Evolutionary conservation across 768 basidiomycete genomes (phyloP).

Genomic region (Pleurotus eryngii): DNA sequence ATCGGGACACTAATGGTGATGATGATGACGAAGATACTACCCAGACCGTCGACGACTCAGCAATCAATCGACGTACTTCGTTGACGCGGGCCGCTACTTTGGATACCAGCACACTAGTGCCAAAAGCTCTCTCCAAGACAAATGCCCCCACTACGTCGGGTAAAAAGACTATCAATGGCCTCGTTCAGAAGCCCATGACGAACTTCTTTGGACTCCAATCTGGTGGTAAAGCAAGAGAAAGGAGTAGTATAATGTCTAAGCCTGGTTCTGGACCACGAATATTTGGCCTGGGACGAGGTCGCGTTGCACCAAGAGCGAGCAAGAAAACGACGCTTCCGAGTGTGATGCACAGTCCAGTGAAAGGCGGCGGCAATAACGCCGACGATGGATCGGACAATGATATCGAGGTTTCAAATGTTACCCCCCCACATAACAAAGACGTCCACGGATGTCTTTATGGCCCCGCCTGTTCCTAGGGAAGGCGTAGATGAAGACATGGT

Average conservation of each 20-base stretch:
- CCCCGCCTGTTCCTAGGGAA: constrained; percentile 6
- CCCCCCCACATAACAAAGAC: constrained; percentile 4
- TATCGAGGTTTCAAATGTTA: constrained; percentile 8
- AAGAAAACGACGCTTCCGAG: constrained; percentile 43
- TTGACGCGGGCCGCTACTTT: neutral
- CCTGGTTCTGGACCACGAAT: constrained; percentile 12
- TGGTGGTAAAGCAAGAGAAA: neutral
- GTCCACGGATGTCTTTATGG: constrained; percentile 14
- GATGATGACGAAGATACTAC: constrained; percentile 19
- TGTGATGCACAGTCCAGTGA: constrained; percentile 48
- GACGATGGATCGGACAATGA: constrained; percentile 12
- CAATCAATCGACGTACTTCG: neutral
- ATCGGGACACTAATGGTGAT: constrained; percentile 29
- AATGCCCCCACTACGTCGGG: neutral
- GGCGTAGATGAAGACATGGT: constrained; percentile 10
- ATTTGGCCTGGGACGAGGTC: constrained; percentile 23
- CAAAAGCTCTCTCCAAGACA: neutral
- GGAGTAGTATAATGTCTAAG: neutral
- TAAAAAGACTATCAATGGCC: neutral
- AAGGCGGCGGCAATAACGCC: constrained; percentile 27
- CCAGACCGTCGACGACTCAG: constrained; percentile 19
- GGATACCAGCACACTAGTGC: neutral
- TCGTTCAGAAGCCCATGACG: constrained; percentile 1
- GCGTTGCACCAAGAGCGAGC: constrained; percentile 36
- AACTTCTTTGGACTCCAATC: neutral